A percentile compares a stretch with the other conserved stretches of the same genome.
Conservation (phyloP, 106 monocot genomes). For the Dioscorea dumetorum region DNA sequence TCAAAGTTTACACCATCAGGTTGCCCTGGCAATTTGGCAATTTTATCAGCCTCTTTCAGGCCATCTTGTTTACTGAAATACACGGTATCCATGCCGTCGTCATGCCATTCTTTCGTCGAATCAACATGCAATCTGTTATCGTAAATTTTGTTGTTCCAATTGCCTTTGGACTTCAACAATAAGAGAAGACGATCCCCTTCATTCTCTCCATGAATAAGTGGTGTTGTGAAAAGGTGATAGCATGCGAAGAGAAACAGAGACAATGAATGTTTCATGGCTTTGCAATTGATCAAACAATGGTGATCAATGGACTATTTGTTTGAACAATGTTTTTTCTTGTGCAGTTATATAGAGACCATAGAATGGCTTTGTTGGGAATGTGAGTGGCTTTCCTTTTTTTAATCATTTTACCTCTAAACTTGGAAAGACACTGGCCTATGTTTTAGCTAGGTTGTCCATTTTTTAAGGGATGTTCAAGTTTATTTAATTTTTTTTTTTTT, state of each 20-base stretch:
- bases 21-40: slow-evolving; percentile 4
- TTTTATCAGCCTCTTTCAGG: slow-evolving; percentile 4
- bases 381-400: not conserved
- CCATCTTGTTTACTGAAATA: not conserved
- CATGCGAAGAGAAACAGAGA: not conserved
- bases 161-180: not conserved
- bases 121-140: not conserved
- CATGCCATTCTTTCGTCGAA: not conserved
- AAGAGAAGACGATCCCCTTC: not conserved
- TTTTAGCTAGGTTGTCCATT: no score
- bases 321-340: no score
- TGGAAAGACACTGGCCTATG: no score
- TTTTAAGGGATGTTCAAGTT: no score
- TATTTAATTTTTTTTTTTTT: no score
- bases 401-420: no score
- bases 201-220: not conserved
- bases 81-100: not conserved
- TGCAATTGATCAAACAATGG: not conserved
- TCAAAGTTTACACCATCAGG: slow-evolving; percentile 1
- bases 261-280: not conserved
- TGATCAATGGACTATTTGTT: no score
- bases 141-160: not conserved
- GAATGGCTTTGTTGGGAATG: not conserved
- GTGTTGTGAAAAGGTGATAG: not conserved
- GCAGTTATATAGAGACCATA: no score